phyloP scores from a whole-genome alignment of 352 stramenopile genomes.

The Phytophthora niederhauseri region DNA sequence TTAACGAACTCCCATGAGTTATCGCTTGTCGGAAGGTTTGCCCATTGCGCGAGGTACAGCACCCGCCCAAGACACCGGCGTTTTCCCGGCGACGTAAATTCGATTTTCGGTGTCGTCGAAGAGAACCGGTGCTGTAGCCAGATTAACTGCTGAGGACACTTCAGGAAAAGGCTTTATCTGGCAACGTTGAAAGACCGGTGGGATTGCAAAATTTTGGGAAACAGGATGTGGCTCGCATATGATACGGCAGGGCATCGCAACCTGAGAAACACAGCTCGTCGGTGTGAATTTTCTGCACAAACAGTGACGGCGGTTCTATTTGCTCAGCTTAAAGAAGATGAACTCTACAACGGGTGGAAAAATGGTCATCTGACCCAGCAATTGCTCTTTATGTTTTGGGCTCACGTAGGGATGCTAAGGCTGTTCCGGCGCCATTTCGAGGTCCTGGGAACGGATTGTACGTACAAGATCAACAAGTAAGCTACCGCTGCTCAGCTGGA shows the following conservation, averaged over 20 bases:
- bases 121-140: no score
- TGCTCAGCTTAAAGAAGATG: neutral
- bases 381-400: slow-evolving; percentile 12
- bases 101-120: no score
- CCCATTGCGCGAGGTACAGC: no score
- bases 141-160: no score
- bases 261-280: neutral
- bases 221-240: no score
- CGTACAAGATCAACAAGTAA: slow-evolving; percentile 22
- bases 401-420: neutral
- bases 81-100: no score
- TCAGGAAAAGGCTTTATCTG: no score
- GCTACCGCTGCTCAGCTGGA: slow-evolving; percentile 9
- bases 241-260: slow-evolving; percentile 12
- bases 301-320: slow-evolving; percentile 11
- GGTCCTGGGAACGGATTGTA: slow-evolving; percentile 10
- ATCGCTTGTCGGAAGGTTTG: no score
- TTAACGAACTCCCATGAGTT: no score
- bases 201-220: no score
- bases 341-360: slow-evolving; percentile 4
- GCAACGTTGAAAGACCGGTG: no score
- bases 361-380: neutral
- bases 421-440: neutral
- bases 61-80: no score
- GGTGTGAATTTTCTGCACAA: neutral